Base-by-base conservation (phyloP, 306 rosid genomes). In the Oemleria cerasiformis region DNA sequence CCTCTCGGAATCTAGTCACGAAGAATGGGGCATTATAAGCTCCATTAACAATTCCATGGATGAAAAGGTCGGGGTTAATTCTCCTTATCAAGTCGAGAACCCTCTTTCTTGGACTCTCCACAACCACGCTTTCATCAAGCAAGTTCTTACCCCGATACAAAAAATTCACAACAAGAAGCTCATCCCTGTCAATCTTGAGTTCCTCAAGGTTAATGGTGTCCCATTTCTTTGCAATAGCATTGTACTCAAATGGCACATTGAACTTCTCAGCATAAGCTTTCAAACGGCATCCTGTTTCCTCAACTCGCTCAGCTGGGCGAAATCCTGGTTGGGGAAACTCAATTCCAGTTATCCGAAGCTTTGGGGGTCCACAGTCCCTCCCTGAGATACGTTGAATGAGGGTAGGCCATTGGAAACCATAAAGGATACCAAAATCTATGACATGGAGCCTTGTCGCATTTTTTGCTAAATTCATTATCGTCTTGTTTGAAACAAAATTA, bases 321-420 rank as follows among this genome's bases (percentile, higher is more conserved):
- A 95, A 95, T 57, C 99, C 99, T 15, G 96, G 92, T 72, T 91
- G 96, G 41, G 99, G 99, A 70, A 86, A 89, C 62, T 95, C 99
- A 56, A 95, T 85, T 78, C 99, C 99, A 1, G 99, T 91, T 68
- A 95, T 95, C 57, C 96, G 86, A 69, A 95, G 79, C 71, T 77
- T 89, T 10, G 99, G 97, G 9, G 96, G 92, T 60, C 97, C 96
- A 64, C 88, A 96, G 0, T 45, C 1, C 77, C 89, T 76, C 77
- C 58, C 45, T 8, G 91, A 74, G 30, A 89, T 66, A 63, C 92
- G 73, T 73, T 95, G 96, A 45, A 91, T 84, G 14, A 89, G 80
- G 76, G 96, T 91, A 11, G 99, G 97, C 99, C 99, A 91, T 59
- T 95, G 99, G 78, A 95, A 88, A 73, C 99, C 99, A 73, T 89